A percentile compares a stretch with the other conserved stretches of the same genome.
phyloP scores from a whole-genome alignment of 2,329 filamentous ascomycete species.

The Lasiodiplodia theobromae region DNA sequence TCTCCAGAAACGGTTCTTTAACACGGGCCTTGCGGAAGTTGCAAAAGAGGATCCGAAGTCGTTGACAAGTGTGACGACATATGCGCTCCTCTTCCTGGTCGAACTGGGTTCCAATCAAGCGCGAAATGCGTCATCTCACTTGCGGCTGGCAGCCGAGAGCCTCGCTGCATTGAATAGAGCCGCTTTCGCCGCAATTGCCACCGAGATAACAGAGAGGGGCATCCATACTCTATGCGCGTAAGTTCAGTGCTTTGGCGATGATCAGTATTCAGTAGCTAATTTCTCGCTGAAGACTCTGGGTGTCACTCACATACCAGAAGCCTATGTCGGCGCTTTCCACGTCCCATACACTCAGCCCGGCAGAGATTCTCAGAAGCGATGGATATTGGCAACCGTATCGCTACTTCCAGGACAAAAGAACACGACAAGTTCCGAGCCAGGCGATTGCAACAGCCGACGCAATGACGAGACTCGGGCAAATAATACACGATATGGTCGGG shows the following conservation, averaged over 20 bases:
- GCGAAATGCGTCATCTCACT: conserved; percentile 37
- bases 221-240: conserved; percentile 34
- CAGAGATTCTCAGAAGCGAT: conserved; percentile 33
- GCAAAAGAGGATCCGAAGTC: conserved; percentile 31
- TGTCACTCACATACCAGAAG: conserved; percentile 37
- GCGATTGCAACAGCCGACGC: conserved; percentile 36
- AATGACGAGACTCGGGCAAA: conserved; percentile 34
- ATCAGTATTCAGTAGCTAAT: conserved; percentile 2
- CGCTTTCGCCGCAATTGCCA: conserved; percentile 29
- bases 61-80: conserved; percentile 35
- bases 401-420: conserved; percentile 33
- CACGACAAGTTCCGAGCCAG: conserved; percentile 33
- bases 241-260: conserved; percentile 2
- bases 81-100: conserved; percentile 40
- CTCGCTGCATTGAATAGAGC: conserved; percentile 23
- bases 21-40: conserved; percentile 33
- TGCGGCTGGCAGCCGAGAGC: conserved; percentile 35
- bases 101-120: conserved; percentile 37
- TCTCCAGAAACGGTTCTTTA: conserved; percentile 35
- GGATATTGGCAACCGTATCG: conserved; percentile 38
- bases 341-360: conserved; percentile 31
- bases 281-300: conserved; percentile 30
- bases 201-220: conserved; percentile 33
- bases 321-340: conserved; percentile 32
- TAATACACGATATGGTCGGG: conserved; percentile 36